phyloP scores from a whole-genome alignment of 192 early-diverging fungal genomes.

The Coemansia sp. region DNA sequence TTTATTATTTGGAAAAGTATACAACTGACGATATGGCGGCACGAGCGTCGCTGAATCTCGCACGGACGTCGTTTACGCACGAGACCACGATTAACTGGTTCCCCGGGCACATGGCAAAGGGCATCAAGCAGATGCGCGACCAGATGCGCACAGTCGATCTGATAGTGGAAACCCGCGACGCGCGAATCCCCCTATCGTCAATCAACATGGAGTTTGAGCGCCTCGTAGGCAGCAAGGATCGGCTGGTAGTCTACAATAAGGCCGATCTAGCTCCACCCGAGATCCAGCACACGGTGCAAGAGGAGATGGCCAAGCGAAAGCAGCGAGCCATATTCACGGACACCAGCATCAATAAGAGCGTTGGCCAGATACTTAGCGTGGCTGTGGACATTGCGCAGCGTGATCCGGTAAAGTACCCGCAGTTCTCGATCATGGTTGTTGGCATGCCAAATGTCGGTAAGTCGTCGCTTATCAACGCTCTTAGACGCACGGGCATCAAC shows the following conservation, averaged over 20 bases:
- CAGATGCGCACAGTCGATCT: conserved; percentile 73
- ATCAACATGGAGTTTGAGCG: conserved; percentile 81
- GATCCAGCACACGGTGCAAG: conserved; percentile 30
- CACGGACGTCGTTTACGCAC: conserved; percentile 40
- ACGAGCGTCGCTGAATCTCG: conserved; percentile 7
- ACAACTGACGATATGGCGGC: not conserved
- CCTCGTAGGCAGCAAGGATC: conserved; percentile 60
- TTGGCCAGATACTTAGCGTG: conserved; percentile 66
- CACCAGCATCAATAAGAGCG: conserved; percentile 56
- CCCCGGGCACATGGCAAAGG: conserved; percentile 84
- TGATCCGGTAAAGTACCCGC: conserved; percentile 41
- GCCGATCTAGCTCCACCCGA: conserved; percentile 74
- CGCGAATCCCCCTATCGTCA: conserved; percentile 87
- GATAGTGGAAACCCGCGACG: conserved; percentile 91
- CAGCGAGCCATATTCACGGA: conserved; percentile 67
- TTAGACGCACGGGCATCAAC: conserved; percentile 75
- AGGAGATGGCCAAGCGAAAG: conserved; percentile 37
- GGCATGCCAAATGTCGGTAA: conserved; percentile 98
- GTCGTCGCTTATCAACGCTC: conserved; percentile 84
- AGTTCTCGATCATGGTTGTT: conserved; percentile 71
- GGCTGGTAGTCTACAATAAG: conserved; percentile 92
- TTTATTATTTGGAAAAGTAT: too few species aligned
- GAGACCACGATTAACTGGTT: conserved; percentile 81
- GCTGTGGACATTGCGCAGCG: conserved; percentile 55
- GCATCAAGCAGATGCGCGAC: conserved; percentile 70